Evolutionary conservation across 1,139 yeast species (phyloP).

Genomic region (Meyerozyma sp.): DNA sequence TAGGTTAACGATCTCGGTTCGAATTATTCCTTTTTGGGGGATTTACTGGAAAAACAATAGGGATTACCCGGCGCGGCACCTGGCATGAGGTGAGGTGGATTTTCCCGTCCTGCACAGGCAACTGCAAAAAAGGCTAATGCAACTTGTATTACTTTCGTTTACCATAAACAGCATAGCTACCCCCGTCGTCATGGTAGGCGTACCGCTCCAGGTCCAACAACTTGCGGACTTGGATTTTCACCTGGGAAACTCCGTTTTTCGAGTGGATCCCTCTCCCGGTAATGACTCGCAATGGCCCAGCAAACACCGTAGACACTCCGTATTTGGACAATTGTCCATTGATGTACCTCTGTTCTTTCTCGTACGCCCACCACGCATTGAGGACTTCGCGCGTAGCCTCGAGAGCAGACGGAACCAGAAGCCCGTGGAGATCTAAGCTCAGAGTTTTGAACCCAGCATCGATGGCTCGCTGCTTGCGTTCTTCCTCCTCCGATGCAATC

Average conservation of each 20-base stretch:
- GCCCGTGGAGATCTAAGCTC: constrained; percentile 49
- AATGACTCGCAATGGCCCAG: constrained; percentile 35
- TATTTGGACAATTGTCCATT: constrained; percentile 30
- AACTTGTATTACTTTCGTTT: constrained; percentile 8
- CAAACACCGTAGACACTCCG: constrained; percentile 25
- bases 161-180: constrained; percentile 44
- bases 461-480: constrained; percentile 1
- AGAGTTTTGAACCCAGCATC: constrained; percentile 14
- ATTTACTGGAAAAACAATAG: background rate
- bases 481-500: background rate
- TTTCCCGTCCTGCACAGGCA: background rate
- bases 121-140: background rate
- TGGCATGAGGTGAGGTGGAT: too few relatives aligned
- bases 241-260: constrained; percentile 41
- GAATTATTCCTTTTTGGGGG: constrained; percentile 1
- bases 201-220: constrained; percentile 29
- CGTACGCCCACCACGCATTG: constrained; percentile 51
- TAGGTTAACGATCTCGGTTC: background rate
- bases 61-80: background rate
- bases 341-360: constrained; percentile 32
- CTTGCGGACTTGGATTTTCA: constrained; percentile 33
- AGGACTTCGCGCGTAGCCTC: constrained; percentile 20
- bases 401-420: constrained; percentile 41
- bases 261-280: constrained; percentile 69
- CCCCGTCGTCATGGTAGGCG: constrained; percentile 38